Base-by-base conservation (phyloP, 768 basidiomycete genomes). In the Collybiopsis luxurians region DNA sequence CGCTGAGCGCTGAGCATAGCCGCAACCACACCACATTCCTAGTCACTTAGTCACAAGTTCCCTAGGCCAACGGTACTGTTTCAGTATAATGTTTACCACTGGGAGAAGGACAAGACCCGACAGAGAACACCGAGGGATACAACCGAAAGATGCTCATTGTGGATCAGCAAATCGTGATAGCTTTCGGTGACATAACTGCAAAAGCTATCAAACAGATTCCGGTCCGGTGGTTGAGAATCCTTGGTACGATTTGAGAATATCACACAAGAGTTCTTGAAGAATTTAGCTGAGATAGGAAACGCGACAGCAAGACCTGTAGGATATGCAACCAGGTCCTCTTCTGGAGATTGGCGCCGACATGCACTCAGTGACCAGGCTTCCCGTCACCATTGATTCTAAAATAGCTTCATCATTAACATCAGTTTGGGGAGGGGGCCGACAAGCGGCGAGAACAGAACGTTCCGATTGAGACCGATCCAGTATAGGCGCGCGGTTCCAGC, bases 321-420 rank as follows among this genome's bases (percentile, higher is more conserved):
- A 10, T 10, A 0, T 23, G 19, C 17, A 27, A 46, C 30, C 38
- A 23, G 2, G 30, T 30, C 1, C 30, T 57, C 42, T 65, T 59
- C 75, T 75, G n/a, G n/a, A n/a, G n/a, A n/a, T 10, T 67, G 63
- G 63, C 76, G 78, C 62, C 85, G 71, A 17, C 88, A 75, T 2
- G 84, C 89, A 9, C 79, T 76, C 11, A 90, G 78, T 0, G 89
- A 85, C 90, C 90, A 91, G 1, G 83, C 83, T 57, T 86, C 72
- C 19, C 67, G 61, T 4, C 12, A 77, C 69, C 11, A 73, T 50
- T n/a, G 68, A 58, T 11, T n/a, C 58, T 51, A 21, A 48, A 39
- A 39, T 49, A 26, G 62, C 58, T 2, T 40, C 61, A 60, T 19
- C 58, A 61, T 36, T 61, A 63, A 26, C 53, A 48, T 12, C 42